phyloP scores from a whole-genome alignment of 345 rosid species.

The Brassica nigra region DNA sequence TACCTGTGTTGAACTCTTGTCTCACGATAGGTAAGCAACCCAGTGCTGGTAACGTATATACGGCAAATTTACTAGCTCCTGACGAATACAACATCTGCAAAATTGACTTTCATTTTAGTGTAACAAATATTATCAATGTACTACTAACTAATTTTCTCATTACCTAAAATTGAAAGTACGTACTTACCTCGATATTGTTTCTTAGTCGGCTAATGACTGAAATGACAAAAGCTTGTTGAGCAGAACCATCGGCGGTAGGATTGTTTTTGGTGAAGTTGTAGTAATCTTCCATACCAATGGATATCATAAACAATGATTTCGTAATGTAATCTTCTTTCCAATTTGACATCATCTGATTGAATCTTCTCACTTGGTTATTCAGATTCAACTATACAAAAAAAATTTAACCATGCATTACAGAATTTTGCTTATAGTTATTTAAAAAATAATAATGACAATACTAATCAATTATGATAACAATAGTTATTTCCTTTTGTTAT shows the following conservation, averaged over 20 bases:
- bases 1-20: neutral
- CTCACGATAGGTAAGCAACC: constrained; percentile 42
- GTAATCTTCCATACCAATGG: constrained; percentile 33
- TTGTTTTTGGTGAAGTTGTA: constrained; percentile 19
- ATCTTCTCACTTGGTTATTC: constrained; percentile 25
- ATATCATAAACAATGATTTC: constrained; percentile 25
- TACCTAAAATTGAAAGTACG: neutral
- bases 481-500: neutral
- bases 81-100: constrained; percentile 29
- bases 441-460: neutral
- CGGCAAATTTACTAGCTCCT: constrained; percentile 45
- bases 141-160: neutral
- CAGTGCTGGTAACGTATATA: constrained; percentile 31
- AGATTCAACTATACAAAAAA: constrained; percentile 20
- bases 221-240: constrained; percentile 32
- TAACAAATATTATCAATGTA: neutral
- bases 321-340: constrained; percentile 23
- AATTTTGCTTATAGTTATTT: neutral
- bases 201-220: constrained; percentile 16
- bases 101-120: neutral
- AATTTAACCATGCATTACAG: neutral
- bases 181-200: constrained; percentile 13
- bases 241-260: constrained; percentile 22
- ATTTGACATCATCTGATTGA: constrained; percentile 5
- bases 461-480: neutral